A percentile compares a stretch with the other conserved stretches of the same genome.
These are phyloP conservation scores for Phytophthora pluvialis DNA, from an alignment of 352 stramenopile genomes.

Conservation along the genomic window DNA sequence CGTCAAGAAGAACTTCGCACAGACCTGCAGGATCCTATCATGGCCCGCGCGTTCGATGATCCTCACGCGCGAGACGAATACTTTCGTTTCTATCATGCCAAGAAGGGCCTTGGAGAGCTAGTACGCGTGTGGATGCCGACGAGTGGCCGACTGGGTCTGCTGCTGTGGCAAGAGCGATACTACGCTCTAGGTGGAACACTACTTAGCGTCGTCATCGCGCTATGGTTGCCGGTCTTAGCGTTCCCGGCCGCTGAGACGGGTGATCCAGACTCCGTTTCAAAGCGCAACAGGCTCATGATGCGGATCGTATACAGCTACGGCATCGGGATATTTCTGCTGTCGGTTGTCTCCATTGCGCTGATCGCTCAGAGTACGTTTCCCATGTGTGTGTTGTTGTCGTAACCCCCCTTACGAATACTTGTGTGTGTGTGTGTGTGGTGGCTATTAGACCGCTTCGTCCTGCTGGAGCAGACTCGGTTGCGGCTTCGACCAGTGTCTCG, in stretches of 20 bases:
- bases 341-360: conserved; percentile 42
- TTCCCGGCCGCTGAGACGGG: conserved; percentile 3
- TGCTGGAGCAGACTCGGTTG: conserved; percentile 60
- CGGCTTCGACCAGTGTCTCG: conserved; percentile 49
- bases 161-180: conserved; percentile 50
- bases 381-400: neutral
- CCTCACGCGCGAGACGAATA: conserved; percentile 44
- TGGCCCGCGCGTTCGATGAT: conserved; percentile 44
- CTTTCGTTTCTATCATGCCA: conserved; percentile 47
- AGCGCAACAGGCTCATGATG: conserved; percentile 23
- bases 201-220: conserved; percentile 15
- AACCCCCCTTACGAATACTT: neutral
- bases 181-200: conserved; percentile 50
- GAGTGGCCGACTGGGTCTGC: conserved; percentile 56
- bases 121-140: conserved; percentile 68
- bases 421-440: conserved; percentile 4
- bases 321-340: conserved; percentile 39
- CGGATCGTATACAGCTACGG: conserved; percentile 48
- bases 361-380: conserved; percentile 44
- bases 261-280: conserved; percentile 3
- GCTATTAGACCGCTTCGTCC: conserved; percentile 54
- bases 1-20: conserved; percentile 54
- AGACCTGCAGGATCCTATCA: conserved; percentile 50
- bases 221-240: conserved; percentile 8
- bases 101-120: conserved; percentile 51